Base-by-base conservation (phyloP, 306 rosid species). In the Quercus suber region DNA sequence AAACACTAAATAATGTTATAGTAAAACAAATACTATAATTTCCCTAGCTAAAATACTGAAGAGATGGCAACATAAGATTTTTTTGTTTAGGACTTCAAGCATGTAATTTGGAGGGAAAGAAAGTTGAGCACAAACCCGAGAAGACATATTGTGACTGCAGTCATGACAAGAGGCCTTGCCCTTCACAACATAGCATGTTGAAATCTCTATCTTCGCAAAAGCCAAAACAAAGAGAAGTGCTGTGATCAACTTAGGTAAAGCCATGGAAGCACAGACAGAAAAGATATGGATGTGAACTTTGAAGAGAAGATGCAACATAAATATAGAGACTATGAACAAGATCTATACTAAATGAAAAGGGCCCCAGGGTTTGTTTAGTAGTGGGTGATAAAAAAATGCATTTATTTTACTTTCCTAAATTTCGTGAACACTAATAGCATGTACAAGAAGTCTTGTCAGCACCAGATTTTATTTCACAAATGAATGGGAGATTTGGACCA, bases 151-250 rank as follows among this genome's bases (percentile, higher is more conserved):
- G 6, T 65, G 71, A 20, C 81, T 27, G 84, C 97, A 94, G 61
- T 94, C 95, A 18, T 74, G 87, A 90, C 97, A 92, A 74, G 93
- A 71, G 80, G 92, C 82, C 71, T 87, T 92, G 76, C 86, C 97
- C 73, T 82, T 82, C 1, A 89, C 80, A 17, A 77, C 69, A 75
- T 79, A 90, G 83, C 82, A 73, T 45, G 85, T 45, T 17, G 99
- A 82, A 19, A 79, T 82, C 70, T 87, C 77, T 57, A 83, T 63
- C 68, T 63, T 77, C 8, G 87, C 82, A 41, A 91, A 60, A 72
- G 81, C 84, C 74, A 87, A 21, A 4, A 84, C 90, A 64, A 88
- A 74, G 60, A 91, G 56, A 73, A 92, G 80, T 20, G 85, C 77
- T 55, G 81, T 63, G 78, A 87, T 76, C 20, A 82, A 6, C 55